Evolutionary conservation across 2,329 filamentous ascomycete genomes (phyloP), one percentile per base, ranked within the genome.

Genomic region (Monilinia aucupariae): DNA sequence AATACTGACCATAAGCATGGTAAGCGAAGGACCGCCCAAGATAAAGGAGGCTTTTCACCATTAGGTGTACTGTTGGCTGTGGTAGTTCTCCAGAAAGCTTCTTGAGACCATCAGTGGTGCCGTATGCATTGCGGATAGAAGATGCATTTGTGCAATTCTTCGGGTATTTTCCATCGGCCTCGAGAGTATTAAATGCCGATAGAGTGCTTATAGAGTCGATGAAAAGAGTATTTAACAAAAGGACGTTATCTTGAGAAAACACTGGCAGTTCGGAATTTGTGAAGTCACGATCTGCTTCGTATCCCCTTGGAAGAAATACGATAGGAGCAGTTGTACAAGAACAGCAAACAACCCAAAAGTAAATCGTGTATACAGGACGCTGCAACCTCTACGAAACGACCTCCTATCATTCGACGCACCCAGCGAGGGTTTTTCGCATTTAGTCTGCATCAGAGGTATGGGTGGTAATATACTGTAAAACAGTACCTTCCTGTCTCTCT

Each of bases 31-130:
- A 62, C 51, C 0, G 60, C 51, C 60, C 60, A 62, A 7, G 60
- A 62, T 22, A 32, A 17, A 30, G 60, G 43, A 25, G 51, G 60
- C 20, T 49, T 56, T 30, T 41, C 41, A 9, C 60, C 51, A 3
- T 22, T 62, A 22, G 37, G 41, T 20, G 32, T 56, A n/a, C 30
- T 62, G 27, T 56, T 17, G 8, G 60, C 60, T 22, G 50, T 32
- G 27, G 56, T 56, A 8, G 60, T 56, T 30, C 34, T 62, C 51
- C 60, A 62, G 17, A 62, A 62, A 30, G 51, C 60, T 55, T 62
- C 30, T 48, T 62, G 13, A 62, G 41, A 10, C 43, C 43, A 8
- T 56, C 34, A 2, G 56, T 27, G 8, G 50, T 56, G 4, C 43
- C 43, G 15, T 62, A 62, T 39, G 22, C 41, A 30, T 62, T 56